Base-by-base conservation (phyloP, 176 grass and related monocot species). In the Ensete glaucum region DNA sequence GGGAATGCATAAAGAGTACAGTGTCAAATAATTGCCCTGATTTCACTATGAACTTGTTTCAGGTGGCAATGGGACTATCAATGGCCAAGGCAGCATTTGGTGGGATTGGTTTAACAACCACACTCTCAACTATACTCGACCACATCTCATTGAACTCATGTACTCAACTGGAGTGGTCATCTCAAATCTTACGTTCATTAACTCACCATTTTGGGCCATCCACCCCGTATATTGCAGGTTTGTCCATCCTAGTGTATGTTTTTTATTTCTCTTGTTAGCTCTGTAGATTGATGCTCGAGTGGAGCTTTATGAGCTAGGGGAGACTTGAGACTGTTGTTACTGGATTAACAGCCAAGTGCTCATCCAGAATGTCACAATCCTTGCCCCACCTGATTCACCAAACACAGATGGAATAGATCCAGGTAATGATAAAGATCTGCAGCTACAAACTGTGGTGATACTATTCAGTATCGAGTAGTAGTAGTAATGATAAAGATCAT, bases 141-240 rank as follows among this genome's bases (percentile, higher is more conserved):
- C 90, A 0, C 95, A 94, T 84, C 91, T 99, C 77, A 72, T 99
- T 52, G 95, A 99, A 73, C 78, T 99, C 76, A 89, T 94, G 78
- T 89, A 94, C 48, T 99, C 86, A 50, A 84, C 90, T 76, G 87
- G 75, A 80, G 71, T 94, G 60, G 82, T 99, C 81, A 99, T 99
- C 80, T 91, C 95, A 25, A 89, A 99, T 90, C 75, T 99, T 74
- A 99, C 95, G 9, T 94, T 99, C 72, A 81, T 78, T 53, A 87
- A 99, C 70, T 99, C 95, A 5, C 88, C 95, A 11, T 99, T 94
- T 81, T 99, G 90, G 90, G 85, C 92, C 71, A 91, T 99, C 69
- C 95, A 94, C 82, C 95, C 95, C 63, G 86, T 99, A 66, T 99
- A 99, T 76, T 94, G 90, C 80, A 91, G 95, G 95, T 99, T 80